Percentiles rank a stretch among this genome's conserved stretches.
phyloP scores from a whole-genome alignment of 768 basidiomycete species.

The Pulveroboletus sp. region DNA sequence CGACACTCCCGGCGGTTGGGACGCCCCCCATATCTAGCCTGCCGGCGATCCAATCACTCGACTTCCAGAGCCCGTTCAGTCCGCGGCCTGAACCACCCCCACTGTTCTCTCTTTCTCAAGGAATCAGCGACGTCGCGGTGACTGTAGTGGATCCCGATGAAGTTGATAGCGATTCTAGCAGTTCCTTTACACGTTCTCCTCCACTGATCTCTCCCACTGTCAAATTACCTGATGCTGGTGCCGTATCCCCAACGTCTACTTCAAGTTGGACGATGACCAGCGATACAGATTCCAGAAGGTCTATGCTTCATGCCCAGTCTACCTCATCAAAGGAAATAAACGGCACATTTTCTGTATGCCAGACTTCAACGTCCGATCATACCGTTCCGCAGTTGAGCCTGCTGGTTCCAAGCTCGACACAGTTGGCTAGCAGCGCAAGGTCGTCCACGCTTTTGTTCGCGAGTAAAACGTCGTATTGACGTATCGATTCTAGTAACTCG shows the following conservation, averaged over 20 bases:
- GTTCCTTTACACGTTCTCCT: conserved; percentile 27
- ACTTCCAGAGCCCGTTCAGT: conserved; percentile 27
- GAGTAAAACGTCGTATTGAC: conserved; percentile 2
- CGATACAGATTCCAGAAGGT: conserved; percentile 16
- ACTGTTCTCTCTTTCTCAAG: conserved; percentile 20
- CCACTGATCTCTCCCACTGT: conserved; percentile 28
- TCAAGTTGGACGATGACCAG: conserved; percentile 32
- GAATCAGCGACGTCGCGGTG: neutral
- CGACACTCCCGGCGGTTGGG: conserved; percentile 28
- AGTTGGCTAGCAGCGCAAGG: conserved; percentile 13
- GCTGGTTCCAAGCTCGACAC: conserved; percentile 23
- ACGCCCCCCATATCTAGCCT: conserved; percentile 23
- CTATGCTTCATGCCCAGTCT: conserved; percentile 8
- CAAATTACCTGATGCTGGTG: conserved; percentile 25
- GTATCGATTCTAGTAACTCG: conserved; percentile 17
- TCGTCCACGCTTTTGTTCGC: conserved; percentile 1
- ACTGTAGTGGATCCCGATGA: conserved; percentile 11
- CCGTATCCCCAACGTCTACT: conserved; percentile 20
- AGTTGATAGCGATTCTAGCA: conserved; percentile 17
- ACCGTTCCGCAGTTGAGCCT: conserved; percentile 27
- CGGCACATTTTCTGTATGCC: conserved; percentile 3
- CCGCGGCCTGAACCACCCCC: conserved; percentile 24
- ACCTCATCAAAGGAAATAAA: conserved; percentile 10
- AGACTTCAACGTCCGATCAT: conserved; percentile 8
- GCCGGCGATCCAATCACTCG: conserved; percentile 10